Base-by-base conservation (phyloP, 192 early-diverging fungal genomes). In the Backusella tarrabulga region DNA sequence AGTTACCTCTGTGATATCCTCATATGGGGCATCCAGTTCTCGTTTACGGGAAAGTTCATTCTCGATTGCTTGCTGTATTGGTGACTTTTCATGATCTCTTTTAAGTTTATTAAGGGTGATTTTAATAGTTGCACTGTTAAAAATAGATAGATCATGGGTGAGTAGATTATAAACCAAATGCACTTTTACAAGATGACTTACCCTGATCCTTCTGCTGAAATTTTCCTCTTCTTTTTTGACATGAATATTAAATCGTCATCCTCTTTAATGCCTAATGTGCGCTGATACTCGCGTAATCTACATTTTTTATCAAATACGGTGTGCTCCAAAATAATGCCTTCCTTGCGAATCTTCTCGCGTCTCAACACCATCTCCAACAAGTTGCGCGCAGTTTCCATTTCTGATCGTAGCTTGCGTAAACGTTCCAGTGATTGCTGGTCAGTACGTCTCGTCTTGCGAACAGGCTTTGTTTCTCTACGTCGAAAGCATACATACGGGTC, bases 401-500 rank as follows among this genome's bases (percentile, higher is more conserved):
- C 94, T 71, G 86, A 81, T 36, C 92, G 93, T 67, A 99, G 79
- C 72, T 91, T 91, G 23, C 91, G 88, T 34, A 98, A 87, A 73
- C 96, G 93, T 70, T 98, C 96, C 35, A 98, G 78, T 3, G 94
- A 93, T 67, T 92, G 91, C 56, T 91, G 88, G 76, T 99, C 98
- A 6, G 91, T 90, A 14, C 95, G 91, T 56, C 96, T 81, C 3
- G 95, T 95, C 78, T 97, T 97, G 40, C 97, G 92, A 29, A 95
- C 81, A 26, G 90, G 88, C 76, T 94, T 94, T 71, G 96, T 90
- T 81, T 99, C 98, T 72, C 98, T 92, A 60, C 94, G 93, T 68
- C 98, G 93, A 88, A 99, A 99, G 80, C 98, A 99, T 23, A 97
- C 91, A 81, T 97, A 99, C 14, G 98, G 96, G 79, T 98, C 94